Evolutionary conservation across 202 grass and related monocot species (phyloP).

Genomic region (Hordeum pubiflorum): DNA sequence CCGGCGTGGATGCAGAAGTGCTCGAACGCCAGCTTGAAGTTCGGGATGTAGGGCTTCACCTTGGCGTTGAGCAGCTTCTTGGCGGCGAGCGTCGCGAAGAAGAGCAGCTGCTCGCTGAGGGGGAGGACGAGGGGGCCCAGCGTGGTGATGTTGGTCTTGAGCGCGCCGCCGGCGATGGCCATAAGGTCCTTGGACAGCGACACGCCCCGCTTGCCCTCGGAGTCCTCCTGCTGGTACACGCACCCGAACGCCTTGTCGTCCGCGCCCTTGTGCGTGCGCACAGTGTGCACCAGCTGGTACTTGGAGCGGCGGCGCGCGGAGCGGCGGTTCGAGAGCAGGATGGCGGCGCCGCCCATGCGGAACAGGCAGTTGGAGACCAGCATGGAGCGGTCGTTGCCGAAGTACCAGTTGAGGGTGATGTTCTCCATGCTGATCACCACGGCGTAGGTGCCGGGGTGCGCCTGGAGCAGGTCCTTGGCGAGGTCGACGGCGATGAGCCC

Average conservation of each 20-base stretch:
- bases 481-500: constrained; percentile 67
- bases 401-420: constrained; percentile 75
- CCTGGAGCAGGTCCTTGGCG: constrained; percentile 60
- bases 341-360: constrained; percentile 53
- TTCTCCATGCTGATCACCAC: constrained; percentile 62
- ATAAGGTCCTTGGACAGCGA: constrained; percentile 70
- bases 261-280: constrained; percentile 62
- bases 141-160: constrained; percentile 77
- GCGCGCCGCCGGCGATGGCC: constrained; percentile 56
- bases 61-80: constrained; percentile 43
- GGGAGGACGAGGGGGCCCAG: constrained; percentile 69
- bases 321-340: constrained; percentile 55
- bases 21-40: constrained; percentile 82
- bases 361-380: constrained; percentile 70
- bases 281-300: constrained; percentile 70
- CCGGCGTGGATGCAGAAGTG: constrained; percentile 84
- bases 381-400: constrained; percentile 66
- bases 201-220: constrained; percentile 34
- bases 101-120: constrained; percentile 66
- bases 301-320: constrained; percentile 31
- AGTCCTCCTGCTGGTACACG: constrained; percentile 48
- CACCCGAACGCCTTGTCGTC: constrained; percentile 53
- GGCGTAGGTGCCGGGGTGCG: constrained; percentile 38
- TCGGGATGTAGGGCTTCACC: constrained; percentile 62
- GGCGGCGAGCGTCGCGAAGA: constrained; percentile 49